A percentile compares a stretch with the other conserved stretches of the same genome.
These are phyloP conservation scores for Pichia manshurica DNA, from an alignment of 805 yeast species.

Conservation along the genomic window DNA sequence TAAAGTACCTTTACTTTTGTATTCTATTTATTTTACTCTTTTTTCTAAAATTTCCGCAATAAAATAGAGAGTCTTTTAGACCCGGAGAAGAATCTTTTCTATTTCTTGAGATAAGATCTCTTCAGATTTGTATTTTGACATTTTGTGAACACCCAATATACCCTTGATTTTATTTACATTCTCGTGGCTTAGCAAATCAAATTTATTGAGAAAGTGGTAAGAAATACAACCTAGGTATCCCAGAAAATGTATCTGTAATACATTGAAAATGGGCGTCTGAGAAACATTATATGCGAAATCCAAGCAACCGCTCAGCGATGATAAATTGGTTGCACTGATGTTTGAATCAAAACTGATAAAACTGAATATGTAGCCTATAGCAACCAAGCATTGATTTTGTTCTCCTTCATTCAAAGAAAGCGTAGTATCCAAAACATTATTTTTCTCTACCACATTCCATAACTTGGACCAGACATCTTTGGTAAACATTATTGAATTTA, in stretches of 20 bases:
- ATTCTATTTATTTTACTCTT: not conserved
- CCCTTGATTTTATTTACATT: too few relatives aligned
- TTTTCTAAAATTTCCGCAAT: too few relatives aligned
- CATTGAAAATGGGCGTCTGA: not conserved
- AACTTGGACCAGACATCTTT: not conserved
- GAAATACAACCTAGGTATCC: slow-evolving; percentile 23
- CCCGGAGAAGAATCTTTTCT: too few relatives aligned
- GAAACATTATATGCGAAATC: too few relatives aligned
- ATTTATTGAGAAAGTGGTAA: slow-evolving; percentile 1
- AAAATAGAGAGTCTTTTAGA: too few relatives aligned
- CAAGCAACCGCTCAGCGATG: too few relatives aligned
- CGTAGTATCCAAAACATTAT: not conserved
- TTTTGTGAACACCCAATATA: too few relatives aligned
- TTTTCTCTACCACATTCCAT: not conserved
- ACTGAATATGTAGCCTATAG: slow-evolving; percentile 19
- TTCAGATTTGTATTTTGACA: too few relatives aligned
- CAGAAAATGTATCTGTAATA: slow-evolving; percentile 19
- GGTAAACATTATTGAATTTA: not conserved
- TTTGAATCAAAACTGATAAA: slow-evolving; percentile 11
- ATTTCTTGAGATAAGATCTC: too few relatives aligned
- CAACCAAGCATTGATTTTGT: slow-evolving; percentile 13
- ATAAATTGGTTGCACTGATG: too few relatives aligned
- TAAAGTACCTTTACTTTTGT: not conserved
- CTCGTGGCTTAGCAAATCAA: too few relatives aligned
- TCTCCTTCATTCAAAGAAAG: not conserved